Base-by-base conservation (phyloP, 2,329 filamentous ascomycete genomes). In the Hypocreales sp. region DNA sequence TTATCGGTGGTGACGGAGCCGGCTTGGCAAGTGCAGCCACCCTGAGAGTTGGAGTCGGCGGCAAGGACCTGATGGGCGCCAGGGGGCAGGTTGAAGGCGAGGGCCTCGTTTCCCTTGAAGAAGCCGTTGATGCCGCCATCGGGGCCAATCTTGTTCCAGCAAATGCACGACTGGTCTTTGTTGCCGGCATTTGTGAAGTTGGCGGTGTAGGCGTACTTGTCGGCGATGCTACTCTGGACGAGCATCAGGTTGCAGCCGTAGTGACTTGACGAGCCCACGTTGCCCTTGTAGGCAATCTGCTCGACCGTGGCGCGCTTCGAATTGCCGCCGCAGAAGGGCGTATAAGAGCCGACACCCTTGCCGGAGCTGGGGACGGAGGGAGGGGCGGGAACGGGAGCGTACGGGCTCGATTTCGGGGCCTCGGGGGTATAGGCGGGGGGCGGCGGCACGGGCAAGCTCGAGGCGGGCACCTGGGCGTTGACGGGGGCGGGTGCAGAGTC, bases 241-340 rank as follows among this genome's bases (percentile, higher is more conserved):
- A 51, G 34, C 57, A 61, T 58, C 26, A 66, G 46, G 58, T 68
- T 68, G 60, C 61, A 64, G 41, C 61, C 62, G 44, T 55, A 67
- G 32, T 47, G n/a, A 29, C 35, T 39, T 7, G 32, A 2, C 26
- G 41, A 40, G 31, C 64, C 64, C 10, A 45, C 45, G 53, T 68
- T 67, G 38, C 64, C 64, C 4, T 37, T 40, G 46, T 60, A 60
- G 30, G 48, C 46, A 35, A 67, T 62, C 35, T 67, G 41, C 30
- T 47, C 50, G 21, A 39, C 11, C 30, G 61, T 60, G 37, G 64
- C 53, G 37, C 62, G 56, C 57, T 67, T 64, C 34, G 33, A 34
- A 33, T 47, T 39, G 40, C 51, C 48, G 35, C 32, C 34, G 42
- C 53, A 57, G 46, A 57, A 57, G 11, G 40, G 31, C 31, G 43